phyloP scores from a whole-genome alignment of 2,329 filamentous ascomycete species.

The Talaromyces atroroseus region DNA sequence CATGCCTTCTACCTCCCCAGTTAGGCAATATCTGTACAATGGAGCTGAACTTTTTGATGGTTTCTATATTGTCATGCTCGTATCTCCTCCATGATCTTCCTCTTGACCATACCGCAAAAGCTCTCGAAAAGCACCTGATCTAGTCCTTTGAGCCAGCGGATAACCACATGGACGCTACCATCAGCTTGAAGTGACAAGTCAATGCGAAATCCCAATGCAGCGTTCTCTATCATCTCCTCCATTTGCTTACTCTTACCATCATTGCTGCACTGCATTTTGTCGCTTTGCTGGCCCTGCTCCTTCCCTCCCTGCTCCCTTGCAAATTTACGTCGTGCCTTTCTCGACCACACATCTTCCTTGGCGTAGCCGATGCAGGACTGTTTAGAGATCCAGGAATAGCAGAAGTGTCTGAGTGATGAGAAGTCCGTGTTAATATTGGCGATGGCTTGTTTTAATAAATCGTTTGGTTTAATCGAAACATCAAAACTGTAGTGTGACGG shows the following conservation, averaged over 20 bases:
- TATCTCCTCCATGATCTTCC: conserved; percentile 36
- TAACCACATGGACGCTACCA: conserved; percentile 44
- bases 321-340: conserved; percentile 62
- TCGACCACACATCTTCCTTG: conserved; percentile 67
- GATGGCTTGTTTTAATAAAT: conserved; percentile 26
- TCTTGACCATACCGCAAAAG: conserved; percentile 73
- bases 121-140: conserved; percentile 77
- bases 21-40: not conserved
- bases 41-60: not conserved
- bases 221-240: conserved; percentile 28
- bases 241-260: conserved; percentile 24
- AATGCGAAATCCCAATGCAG: conserved; percentile 56
- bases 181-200: conserved; percentile 39
- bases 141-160: conserved; percentile 70
- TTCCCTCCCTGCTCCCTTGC: conserved; percentile 17
- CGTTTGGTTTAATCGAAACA: conserved; percentile 16
- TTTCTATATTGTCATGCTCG: not conserved
- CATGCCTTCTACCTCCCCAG: not conserved
- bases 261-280: conserved; percentile 11
- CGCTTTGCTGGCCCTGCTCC: not conserved
- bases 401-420: conserved; percentile 53
- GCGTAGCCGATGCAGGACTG: conserved; percentile 57
- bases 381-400: conserved; percentile 59
- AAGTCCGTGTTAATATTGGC: conserved; percentile 46
- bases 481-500: conserved; percentile 48